Conservation (phyloP, 169 alveolate species). For the Cryptosporidium felis region DNA sequence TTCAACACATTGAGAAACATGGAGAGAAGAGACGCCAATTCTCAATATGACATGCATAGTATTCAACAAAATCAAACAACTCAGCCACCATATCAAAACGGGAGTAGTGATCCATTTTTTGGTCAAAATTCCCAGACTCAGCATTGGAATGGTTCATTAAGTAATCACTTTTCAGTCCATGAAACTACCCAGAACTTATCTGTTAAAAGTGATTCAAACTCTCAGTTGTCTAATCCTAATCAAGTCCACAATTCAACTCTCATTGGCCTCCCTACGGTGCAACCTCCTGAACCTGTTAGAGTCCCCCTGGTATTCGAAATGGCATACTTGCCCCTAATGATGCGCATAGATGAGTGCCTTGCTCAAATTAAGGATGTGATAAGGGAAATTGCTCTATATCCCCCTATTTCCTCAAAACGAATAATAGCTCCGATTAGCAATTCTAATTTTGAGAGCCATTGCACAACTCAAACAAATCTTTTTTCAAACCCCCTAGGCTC, state of each 20-base stretch:
- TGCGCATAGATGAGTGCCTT: constrained; percentile 76
- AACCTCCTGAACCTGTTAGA: constrained; percentile 66
- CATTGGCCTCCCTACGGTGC: neutral
- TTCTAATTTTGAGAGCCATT: neutral
- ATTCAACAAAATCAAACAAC: constrained; percentile 2
- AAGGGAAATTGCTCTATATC: constrained; percentile 78
- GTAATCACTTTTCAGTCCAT: neutral
- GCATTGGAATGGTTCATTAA: neutral
- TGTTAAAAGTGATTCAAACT: neutral
- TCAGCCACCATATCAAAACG: constrained; percentile 1
- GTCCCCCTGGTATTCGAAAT: constrained; percentile 52
- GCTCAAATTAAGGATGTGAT: constrained; percentile 80
- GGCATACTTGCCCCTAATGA: constrained; percentile 69
- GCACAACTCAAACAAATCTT: neutral
- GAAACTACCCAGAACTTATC: neutral
- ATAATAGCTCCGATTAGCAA: constrained; percentile 15
- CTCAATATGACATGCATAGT: constrained; percentile 7
- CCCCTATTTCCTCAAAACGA: constrained; percentile 72
- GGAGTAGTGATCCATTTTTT: neutral
- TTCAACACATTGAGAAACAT: constrained; percentile 36
- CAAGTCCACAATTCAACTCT: neutral
- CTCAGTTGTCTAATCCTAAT: neutral
- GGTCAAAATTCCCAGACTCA: neutral
- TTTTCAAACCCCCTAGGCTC: constrained; percentile 46
- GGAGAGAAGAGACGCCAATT: constrained; percentile 1